Evolutionary conservation across 176 grass and related monocot genomes (phyloP).

Genomic region (Phragmites australis): DNA sequence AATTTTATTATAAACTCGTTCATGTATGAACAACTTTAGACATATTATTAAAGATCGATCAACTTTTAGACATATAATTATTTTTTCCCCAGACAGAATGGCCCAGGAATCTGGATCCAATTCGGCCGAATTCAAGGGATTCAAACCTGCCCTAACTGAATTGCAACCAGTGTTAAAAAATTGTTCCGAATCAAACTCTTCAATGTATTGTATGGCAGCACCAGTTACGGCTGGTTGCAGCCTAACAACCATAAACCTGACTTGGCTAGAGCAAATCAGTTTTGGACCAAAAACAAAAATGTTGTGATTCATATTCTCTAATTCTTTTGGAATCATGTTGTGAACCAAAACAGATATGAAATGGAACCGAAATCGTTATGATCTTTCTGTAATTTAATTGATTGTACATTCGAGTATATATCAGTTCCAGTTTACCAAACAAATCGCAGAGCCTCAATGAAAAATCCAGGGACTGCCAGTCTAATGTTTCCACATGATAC

Average conservation of each 20-base stretch:
- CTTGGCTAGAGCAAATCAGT: background rate
- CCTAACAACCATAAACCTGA: background rate
- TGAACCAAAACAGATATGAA: background rate
- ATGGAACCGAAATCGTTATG: background rate
- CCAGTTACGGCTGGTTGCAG: background rate
- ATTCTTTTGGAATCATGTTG: background rate
- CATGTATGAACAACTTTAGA: too few relatives aligned
- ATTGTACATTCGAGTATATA: background rate
- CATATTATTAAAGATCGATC: too few relatives aligned
- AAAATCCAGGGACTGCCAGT: background rate
- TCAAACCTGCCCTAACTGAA: too few relatives aligned
- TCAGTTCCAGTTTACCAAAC: background rate
- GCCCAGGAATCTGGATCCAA: too few relatives aligned
- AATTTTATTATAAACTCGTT: too few relatives aligned
- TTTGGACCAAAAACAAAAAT: background rate
- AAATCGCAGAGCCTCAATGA: background rate
- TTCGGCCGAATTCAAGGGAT: too few relatives aligned
- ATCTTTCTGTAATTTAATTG: background rate
- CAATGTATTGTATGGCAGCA: background rate
- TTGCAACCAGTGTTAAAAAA: background rate
- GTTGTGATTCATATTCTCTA: background rate
- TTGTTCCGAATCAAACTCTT: background rate
- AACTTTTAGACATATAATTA: too few relatives aligned
- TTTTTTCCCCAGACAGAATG: too few relatives aligned
- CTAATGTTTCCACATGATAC: constrained; percentile 23